phyloP scores from a whole-genome alignment of 2,329 filamentous ascomycete species.

The Trichoderma sp. region DNA sequence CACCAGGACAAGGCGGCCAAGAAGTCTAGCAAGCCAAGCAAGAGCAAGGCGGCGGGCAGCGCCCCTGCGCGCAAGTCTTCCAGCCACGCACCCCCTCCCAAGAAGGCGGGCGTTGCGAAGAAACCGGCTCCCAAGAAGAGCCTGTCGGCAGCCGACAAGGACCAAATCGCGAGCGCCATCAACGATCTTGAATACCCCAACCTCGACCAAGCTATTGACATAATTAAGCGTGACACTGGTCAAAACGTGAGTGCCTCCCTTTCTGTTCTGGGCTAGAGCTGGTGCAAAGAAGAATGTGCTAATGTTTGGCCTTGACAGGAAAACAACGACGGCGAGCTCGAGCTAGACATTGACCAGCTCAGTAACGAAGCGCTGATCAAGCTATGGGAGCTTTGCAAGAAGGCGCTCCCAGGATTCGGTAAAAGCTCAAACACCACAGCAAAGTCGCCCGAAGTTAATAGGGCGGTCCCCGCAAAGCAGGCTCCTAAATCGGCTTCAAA shows the following conservation, averaged over 20 bases:
- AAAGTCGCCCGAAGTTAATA: constrained; percentile 37
- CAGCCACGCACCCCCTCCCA: constrained; percentile 37
- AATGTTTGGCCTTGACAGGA: constrained; percentile 43
- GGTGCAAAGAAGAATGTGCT: neutral
- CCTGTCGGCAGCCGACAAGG: constrained; percentile 80
- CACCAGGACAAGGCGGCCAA: constrained; percentile 59
- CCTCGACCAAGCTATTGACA: constrained; percentile 78
- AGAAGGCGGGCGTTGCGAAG: constrained; percentile 45
- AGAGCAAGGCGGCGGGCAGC: constrained; percentile 47
- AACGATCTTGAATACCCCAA: constrained; percentile 76
- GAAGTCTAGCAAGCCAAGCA: constrained; percentile 59
- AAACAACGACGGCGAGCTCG: constrained; percentile 60
- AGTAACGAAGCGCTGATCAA: constrained; percentile 57
- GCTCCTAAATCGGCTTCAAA: constrained; percentile 44
- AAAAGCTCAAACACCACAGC: constrained; percentile 37
- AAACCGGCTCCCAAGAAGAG: constrained; percentile 51
- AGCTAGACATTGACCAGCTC: constrained; percentile 61
- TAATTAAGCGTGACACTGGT: constrained; percentile 85
- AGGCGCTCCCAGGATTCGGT: constrained; percentile 45
- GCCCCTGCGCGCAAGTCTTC: constrained; percentile 47
- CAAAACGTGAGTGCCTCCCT: constrained; percentile 61
- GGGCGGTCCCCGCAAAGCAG: constrained; percentile 36
- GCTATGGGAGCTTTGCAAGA: constrained; percentile 51
- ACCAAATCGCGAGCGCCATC: constrained; percentile 84
- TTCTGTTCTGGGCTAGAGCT: neutral